Evolutionary conservation across 345 rosid species (phyloP), one percentile per base, ranked within the genome.

Genomic region (Bruguiera gymnorhiza): DNA sequence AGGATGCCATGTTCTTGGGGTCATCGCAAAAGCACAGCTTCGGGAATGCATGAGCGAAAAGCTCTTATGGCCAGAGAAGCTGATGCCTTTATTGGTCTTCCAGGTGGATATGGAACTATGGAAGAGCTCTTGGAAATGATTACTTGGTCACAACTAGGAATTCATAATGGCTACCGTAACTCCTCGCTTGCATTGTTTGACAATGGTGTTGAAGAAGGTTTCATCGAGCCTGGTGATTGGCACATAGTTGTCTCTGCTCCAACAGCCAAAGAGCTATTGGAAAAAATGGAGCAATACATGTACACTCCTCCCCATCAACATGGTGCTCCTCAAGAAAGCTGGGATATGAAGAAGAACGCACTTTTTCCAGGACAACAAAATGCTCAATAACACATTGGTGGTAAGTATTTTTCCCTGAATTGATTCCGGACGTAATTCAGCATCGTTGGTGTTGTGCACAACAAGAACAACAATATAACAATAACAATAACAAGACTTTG

Each of bases 21-120:
- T 94, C 78, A 94, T 94, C 81, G 97, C 99, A 46, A 88, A 79
- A 82, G 96, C 96, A 66, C 91, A 8, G 97, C 92, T 75, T 65
- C 78, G 64, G 97, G 92, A 78, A 89, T 94, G 98, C 97, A 92
- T 50, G 97, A 92, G 78, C 82, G 97, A 5, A 94, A 92, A 76
- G 97, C 98, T 81, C 86, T 79, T 70, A 94, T 94, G 98, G 98
- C 98, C n/a, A 81, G 74, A 71, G 96, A 94, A 83, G 84, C 97
- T 32, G 97, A 94, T 39, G 98, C 92, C 58, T 94, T 94, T 73
- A 82, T 94, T 72, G 98, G 97, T 63, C 97, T 91, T 75, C 96
- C 98, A 52, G 97, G 97, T 34, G 98, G 98, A 73, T 94, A 91
- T 79, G 97, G 97, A 63, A 89, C 97, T 16, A 91, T 94, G 98